Conservation (phyloP, 495 filamentous ascomycete species). For the Parathielavia hyrcaniae region DNA sequence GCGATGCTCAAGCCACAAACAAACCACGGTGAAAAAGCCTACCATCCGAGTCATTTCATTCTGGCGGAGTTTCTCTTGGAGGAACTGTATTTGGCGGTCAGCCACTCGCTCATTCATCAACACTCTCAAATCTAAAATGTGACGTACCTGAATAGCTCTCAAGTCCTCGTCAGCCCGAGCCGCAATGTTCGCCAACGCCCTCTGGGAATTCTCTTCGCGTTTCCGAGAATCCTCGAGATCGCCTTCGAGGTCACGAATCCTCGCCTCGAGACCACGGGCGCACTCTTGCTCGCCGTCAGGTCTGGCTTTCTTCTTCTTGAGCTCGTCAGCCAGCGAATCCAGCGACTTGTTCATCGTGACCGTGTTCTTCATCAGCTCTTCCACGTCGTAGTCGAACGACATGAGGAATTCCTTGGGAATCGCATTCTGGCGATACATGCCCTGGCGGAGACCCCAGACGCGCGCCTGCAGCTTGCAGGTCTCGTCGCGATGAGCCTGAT, state of each 20-base stretch:
- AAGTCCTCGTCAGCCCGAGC: slow-evolving; percentile 11
- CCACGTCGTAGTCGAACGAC: slow-evolving; percentile 14
- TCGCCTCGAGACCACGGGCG: not conserved
- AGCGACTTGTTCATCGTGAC: slow-evolving; percentile 11
- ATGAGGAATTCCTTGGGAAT: slow-evolving; percentile 3
- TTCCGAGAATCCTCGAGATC: slow-evolving; percentile 5
- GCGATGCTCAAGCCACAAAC: not conserved
- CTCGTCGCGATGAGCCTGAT: slow-evolving; percentile 12
- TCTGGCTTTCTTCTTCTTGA: not conserved
- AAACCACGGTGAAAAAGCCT: not conserved
- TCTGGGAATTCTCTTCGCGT: not conserved
- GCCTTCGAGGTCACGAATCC: not conserved
- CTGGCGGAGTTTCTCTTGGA: slow-evolving; percentile 17
- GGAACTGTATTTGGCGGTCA: not conserved
- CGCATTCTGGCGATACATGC: slow-evolving; percentile 2
- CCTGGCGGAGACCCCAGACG: slow-evolving; percentile 19
- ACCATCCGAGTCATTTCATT: slow-evolving; percentile 8
- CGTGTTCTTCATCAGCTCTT: slow-evolving; percentile 7
- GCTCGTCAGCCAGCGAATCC: not conserved
- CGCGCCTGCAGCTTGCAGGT: slow-evolving; percentile 12
- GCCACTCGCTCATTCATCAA: not conserved
- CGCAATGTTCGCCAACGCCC: not conserved
- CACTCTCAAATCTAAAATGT: too few relatives aligned
- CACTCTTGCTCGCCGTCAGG: not conserved
- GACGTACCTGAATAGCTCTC: slow-evolving; percentile 16